phyloP scores from a whole-genome alignment of 805 yeast genomes.

The Monosporozyma solicola region DNA sequence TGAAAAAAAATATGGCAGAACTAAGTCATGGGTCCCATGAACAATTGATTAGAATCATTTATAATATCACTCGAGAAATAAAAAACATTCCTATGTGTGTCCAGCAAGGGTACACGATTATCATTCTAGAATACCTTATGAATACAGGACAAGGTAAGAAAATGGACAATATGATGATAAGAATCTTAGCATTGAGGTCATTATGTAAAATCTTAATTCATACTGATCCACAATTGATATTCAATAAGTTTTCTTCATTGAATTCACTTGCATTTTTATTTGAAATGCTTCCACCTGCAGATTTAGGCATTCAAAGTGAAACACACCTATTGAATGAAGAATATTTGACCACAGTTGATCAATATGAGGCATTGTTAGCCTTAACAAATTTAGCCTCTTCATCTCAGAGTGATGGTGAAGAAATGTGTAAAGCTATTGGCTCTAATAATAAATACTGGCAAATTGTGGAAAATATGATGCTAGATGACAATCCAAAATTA shows the following conservation, averaged over 20 bases:
- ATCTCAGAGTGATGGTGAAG: slow-evolving; percentile 33
- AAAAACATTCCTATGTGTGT: slow-evolving; percentile 26
- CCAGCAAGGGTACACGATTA: slow-evolving; percentile 40
- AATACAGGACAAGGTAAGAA: slow-evolving; percentile 9
- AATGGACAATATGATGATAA: slow-evolving; percentile 13
- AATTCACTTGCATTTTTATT: slow-evolving; percentile 39
- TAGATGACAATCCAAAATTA: slow-evolving; percentile 39
- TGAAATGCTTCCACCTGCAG: slow-evolving; percentile 27
- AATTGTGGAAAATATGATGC: slow-evolving; percentile 36
- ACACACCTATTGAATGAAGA: slow-evolving; percentile 8
- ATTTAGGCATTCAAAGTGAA: slow-evolving; percentile 3
- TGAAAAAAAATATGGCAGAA: slow-evolving; percentile 9
- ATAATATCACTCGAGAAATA: slow-evolving; percentile 24
- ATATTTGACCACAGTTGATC: slow-evolving; percentile 24
- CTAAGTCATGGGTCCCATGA: slow-evolving; percentile 21
- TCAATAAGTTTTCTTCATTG: slow-evolving; percentile 34
- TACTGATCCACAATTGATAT: slow-evolving; percentile 38
- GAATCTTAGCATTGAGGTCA: slow-evolving; percentile 33
- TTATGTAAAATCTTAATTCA: slow-evolving; percentile 37
- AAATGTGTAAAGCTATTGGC: slow-evolving; percentile 24
- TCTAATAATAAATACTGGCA: slow-evolving; percentile 37
- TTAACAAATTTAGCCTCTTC: slow-evolving; percentile 57
- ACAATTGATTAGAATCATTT: slow-evolving; percentile 27
- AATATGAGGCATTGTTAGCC: slow-evolving; percentile 51
- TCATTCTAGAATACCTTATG: slow-evolving; percentile 32